These are phyloP conservation scores for Rosa lucieae DNA, from an alignment of 306 rosid genomes.

Conservation along the genomic window DNA sequence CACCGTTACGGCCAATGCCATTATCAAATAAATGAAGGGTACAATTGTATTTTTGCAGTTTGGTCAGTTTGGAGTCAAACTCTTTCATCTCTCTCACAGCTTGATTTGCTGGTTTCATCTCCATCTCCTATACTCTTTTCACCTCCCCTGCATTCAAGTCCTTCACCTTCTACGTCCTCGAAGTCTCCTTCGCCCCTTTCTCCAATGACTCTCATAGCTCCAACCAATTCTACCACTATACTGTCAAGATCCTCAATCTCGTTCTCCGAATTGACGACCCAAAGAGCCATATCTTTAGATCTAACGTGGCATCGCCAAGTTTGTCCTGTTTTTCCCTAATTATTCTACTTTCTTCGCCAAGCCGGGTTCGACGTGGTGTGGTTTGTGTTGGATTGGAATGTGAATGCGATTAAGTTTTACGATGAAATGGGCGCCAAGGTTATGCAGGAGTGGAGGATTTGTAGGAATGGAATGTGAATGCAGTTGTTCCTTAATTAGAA, in stretches of 20 bases:
- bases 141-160: no score
- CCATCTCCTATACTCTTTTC: no score
- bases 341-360: conserved; percentile 59
- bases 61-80: no score
- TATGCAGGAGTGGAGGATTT: conserved; percentile 77
- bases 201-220: background rate
- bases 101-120: no score
- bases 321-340: conserved; percentile 58
- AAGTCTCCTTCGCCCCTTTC: conserved; percentile 60
- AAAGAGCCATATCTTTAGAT: conserved; percentile 40
- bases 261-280: conserved; percentile 63
- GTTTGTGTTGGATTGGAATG: conserved; percentile 88
- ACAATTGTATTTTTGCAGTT: no score
- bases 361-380: conserved; percentile 85
- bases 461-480: conserved; percentile 31
- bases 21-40: no score
- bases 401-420: conserved; percentile 67
- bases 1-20: no score
- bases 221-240: conserved; percentile 41
- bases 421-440: conserved; percentile 77
- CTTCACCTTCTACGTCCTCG: conserved; percentile 41
- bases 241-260: conserved; percentile 24
- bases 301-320: no score
- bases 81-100: no score
- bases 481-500: no score